Evolutionary conservation across 2,329 filamentous ascomycete species (phyloP).

Genomic region (Pestalotiopsis sp.): DNA sequence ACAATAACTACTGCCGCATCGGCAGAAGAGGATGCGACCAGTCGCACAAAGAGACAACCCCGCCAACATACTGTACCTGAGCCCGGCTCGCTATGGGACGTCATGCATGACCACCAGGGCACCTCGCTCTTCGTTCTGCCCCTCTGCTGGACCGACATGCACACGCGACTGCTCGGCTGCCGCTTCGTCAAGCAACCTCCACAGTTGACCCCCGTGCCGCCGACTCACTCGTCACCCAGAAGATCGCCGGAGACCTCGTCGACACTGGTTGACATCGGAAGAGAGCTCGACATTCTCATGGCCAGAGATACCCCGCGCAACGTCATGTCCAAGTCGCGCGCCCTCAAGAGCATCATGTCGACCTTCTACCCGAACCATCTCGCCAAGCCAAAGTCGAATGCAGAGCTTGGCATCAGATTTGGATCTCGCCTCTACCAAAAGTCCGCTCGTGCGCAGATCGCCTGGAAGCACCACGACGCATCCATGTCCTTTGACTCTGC

Average conservation of each 20-base stretch:
- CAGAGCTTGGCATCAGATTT: constrained; percentile 53
- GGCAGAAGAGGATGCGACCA: constrained; percentile 11
- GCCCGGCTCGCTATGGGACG: constrained; percentile 53
- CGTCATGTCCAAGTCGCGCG: constrained; percentile 36
- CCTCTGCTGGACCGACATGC: constrained; percentile 58
- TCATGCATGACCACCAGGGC: constrained; percentile 51
- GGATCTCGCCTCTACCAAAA: constrained; percentile 46
- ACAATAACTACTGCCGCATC: constrained; percentile 12
- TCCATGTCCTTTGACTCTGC: constrained; percentile 36
- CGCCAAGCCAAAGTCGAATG: constrained; percentile 30
- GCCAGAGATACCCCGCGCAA: constrained; percentile 33
- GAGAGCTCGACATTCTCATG: constrained; percentile 46
- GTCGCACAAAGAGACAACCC: constrained; percentile 27
- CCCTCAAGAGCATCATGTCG: constrained; percentile 46
- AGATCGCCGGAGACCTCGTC: constrained; percentile 41
- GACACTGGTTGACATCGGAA: constrained; percentile 44
- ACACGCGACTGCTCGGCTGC: constrained; percentile 49
- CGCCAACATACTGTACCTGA: constrained; percentile 41
- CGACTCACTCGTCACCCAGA: constrained; percentile 35
- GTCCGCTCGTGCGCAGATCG: constrained; percentile 49
- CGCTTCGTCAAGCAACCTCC: constrained; percentile 46
- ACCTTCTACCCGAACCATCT: constrained; percentile 44
- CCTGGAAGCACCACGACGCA: constrained; percentile 48
- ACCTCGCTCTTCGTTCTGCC: constrained; percentile 53
- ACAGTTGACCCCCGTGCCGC: constrained; percentile 44